phyloP scores from a whole-genome alignment of 2,329 filamentous ascomycete species.

The Venturia nashicola region DNA sequence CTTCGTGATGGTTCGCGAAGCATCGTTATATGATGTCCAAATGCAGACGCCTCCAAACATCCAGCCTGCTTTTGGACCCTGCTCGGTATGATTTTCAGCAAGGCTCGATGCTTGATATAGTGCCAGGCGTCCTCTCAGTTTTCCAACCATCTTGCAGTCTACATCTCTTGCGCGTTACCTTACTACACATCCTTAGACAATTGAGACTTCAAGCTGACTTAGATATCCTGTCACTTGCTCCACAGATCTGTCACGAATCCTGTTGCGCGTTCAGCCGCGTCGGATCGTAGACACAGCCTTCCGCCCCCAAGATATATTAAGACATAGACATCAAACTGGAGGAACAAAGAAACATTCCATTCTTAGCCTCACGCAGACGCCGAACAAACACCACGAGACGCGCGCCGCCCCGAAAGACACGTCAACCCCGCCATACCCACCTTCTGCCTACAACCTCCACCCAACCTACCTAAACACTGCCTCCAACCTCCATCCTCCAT shows the following conservation, averaged over 20 bases:
- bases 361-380: not conserved
- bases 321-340: not conserved
- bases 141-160: not conserved
- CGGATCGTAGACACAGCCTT: not conserved
- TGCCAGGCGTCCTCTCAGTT: not conserved
- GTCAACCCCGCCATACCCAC: not conserved
- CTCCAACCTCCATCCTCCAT: not conserved
- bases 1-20: not conserved
- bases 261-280: not conserved
- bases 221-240: not conserved
- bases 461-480: not conserved
- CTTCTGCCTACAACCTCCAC: not conserved
- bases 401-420: not conserved
- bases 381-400: not conserved
- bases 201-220: not conserved
- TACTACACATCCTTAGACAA: not conserved
- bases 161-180: not conserved
- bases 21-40: not conserved
- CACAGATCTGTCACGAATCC: not conserved
- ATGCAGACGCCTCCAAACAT: not conserved
- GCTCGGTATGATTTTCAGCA: not conserved
- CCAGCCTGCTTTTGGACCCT: not conserved
- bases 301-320: not conserved
- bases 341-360: not conserved
- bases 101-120: not conserved